phyloP scores from a whole-genome alignment of 345 rosid genomes.

The Citrus hindsii region DNA sequence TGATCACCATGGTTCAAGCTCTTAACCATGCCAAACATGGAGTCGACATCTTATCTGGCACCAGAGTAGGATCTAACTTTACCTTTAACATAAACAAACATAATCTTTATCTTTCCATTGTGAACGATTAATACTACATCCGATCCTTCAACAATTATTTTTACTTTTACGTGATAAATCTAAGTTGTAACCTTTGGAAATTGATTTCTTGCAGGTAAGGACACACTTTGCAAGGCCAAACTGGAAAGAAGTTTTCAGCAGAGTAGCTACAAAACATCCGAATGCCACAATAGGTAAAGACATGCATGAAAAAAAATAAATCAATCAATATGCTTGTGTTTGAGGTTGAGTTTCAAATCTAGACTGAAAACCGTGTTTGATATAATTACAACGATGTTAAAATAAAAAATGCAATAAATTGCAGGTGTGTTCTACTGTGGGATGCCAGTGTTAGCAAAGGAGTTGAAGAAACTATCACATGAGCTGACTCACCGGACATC shows the following conservation, averaged over 20 bases:
- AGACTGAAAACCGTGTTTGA: no score
- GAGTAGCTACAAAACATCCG: conserved; percentile 80
- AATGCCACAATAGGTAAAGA: conserved; percentile 70
- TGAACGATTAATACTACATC: neutral
- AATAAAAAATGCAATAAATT: neutral
- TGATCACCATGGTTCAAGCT: conserved; percentile 98
- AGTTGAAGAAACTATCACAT: conserved; percentile 62
- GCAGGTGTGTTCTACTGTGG: conserved; percentile 98
- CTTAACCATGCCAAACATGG: conserved; percentile 95
- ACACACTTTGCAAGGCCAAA: conserved; percentile 97
- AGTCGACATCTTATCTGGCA: conserved; percentile 91
- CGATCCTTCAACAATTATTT: no score
- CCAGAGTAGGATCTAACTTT: conserved; percentile 52
- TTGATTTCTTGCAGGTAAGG: conserved; percentile 56
- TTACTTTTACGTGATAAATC: neutral
- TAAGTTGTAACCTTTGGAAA: neutral
- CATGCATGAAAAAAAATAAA: neutral
- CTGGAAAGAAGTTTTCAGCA: conserved; percentile 86
- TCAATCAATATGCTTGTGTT: neutral
- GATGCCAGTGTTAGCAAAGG: conserved; percentile 81
- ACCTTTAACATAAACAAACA: neutral
- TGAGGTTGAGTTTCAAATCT: neutral
- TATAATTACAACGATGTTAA: no score
- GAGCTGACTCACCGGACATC: conserved; percentile 73
- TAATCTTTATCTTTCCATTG: neutral